Evolutionary conservation across 257 asterid species (phyloP).

Genomic region (Ballota nigra): DNA sequence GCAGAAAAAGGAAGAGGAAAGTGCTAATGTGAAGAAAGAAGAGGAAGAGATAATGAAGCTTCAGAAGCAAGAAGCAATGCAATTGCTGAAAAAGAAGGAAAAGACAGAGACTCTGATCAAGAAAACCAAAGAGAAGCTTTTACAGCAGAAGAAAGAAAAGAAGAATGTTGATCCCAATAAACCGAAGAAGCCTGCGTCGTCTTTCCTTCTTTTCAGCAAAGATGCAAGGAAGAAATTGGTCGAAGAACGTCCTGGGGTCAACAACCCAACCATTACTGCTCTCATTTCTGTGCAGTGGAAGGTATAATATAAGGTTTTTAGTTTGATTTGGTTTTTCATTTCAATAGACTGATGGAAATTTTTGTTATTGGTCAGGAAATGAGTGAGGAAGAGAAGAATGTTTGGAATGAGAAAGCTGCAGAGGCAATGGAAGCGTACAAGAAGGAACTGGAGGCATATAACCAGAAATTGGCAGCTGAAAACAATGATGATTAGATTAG

Average conservation of each 20-base stretch:
- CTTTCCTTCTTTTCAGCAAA: slow-evolving; percentile 75
- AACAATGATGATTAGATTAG: slow-evolving; percentile 12
- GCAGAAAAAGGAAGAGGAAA: slow-evolving; percentile 77
- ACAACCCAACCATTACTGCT: slow-evolving; percentile 56
- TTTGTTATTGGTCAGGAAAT: slow-evolving; percentile 42
- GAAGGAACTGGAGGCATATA: slow-evolving; percentile 75
- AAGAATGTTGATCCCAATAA: slow-evolving; percentile 72
- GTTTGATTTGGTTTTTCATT: too few relatives aligned
- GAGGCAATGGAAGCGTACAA: slow-evolving; percentile 73
- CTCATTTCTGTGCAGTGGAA: slow-evolving; percentile 86
- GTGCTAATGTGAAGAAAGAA: slow-evolving; percentile 45
- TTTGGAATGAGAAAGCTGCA: slow-evolving; percentile 71
- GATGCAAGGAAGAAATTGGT: slow-evolving; percentile 54
- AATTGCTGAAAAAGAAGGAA: slow-evolving; percentile 86
- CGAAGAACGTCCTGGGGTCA: slow-evolving; percentile 64
- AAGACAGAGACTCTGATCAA: slow-evolving; percentile 71
- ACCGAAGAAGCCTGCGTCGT: slow-evolving; percentile 89
- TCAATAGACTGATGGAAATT: neutral
- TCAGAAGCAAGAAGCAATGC: slow-evolving; percentile 89
- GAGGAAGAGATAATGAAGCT: slow-evolving; percentile 73
- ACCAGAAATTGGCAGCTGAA: slow-evolving; percentile 41
- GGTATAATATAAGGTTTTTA: slow-evolving; percentile 26
- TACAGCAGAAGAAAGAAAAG: slow-evolving; percentile 50
- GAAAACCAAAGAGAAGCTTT: slow-evolving; percentile 68
- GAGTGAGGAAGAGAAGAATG: slow-evolving; percentile 64